Percentiles rank a stretch among this genome's conserved stretches.
Conservation (phyloP, 176 grass and related monocot species). For the Typha latifolia region DNA sequence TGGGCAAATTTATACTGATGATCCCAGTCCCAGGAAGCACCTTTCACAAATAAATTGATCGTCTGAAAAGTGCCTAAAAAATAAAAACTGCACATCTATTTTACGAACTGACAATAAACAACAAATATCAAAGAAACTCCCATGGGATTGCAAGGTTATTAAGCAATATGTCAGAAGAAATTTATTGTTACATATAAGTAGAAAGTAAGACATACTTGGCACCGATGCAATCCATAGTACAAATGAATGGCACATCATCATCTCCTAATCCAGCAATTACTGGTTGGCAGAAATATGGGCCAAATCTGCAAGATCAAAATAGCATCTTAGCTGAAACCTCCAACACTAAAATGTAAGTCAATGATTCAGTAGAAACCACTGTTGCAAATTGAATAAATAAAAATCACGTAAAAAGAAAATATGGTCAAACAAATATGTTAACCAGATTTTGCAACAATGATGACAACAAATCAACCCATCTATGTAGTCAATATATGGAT, state of each 20-base stretch:
- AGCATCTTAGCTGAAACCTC: not conserved
- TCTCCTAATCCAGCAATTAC: slow-evolving; percentile 94
- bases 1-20: not conserved
- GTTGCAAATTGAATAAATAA: not conserved
- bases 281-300: slow-evolving; percentile 92
- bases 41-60: not conserved
- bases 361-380: not conserved
- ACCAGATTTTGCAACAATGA: not conserved
- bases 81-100: not conserved
- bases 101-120: not conserved
- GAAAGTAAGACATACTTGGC: slow-evolving; percentile 68
- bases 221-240: slow-evolving; percentile 98
- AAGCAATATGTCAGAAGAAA: not conserved
- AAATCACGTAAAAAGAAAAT: not conserved
- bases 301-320: slow-evolving; percentile 53
- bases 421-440: not conserved
- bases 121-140: not conserved
- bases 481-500: too few relatives aligned
- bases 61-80: not conserved
- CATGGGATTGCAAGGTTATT: not conserved
- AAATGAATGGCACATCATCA: slow-evolving; percentile 76
- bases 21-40: not conserved
- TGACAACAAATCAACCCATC: not conserved
- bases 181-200: not conserved
- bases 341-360: not conserved